Evolutionary conservation across 495 filamentous ascomycete genomes (phyloP), one percentile per base, ranked within the genome.

Genomic region (Tuber umbilicatum): DNA sequence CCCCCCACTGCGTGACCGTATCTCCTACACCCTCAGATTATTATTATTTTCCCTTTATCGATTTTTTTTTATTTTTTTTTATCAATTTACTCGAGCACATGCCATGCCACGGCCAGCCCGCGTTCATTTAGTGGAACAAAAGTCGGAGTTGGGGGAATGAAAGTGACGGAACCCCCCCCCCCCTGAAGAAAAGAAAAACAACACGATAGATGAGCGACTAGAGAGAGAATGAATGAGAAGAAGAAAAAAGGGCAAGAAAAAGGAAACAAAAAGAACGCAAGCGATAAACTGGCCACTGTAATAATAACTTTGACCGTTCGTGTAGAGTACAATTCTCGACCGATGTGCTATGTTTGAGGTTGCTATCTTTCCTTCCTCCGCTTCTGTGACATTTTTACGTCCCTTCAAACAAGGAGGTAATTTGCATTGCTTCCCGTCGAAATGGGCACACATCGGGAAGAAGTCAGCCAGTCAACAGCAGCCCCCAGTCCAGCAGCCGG

Each of bases 381-480:
- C 64, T 77, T 68, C 74, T 71, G 76, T 72, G 76, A 75, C 76
- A 76, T 45, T 64, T 73, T 72, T 78, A 69, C 69, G 71, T 73
- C 70, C 68, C 76, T 76, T 76, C 75, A 78, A 78, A 78, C 71
- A 42, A 78, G 77, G 71, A 78, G 70, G 76, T 73, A 78, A 78
- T 78, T 78, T 70, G 55, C 55, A 64, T 64, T 14, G 55, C 55
- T 31, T 64, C 31, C 55, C 55, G 55, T 64, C 3, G 55, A 64
- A 64, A 64, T 64, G 55, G 55, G 55, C 31, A 64, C 55, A 64
- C 35, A 64, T 64, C 55, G 55, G 55, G 55, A 64, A 64, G 55
- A 64, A 35, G 55, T 35, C 55, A 64, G 55, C 27, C 27, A 64
- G 27, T 64, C 7, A 64, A 64, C 55, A 35, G 55, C 55, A 64